These are phyloP conservation scores for Penicillium atrosanguineum DNA, from an alignment of 495 filamentous ascomycete genomes.

Conservation along the genomic window DNA sequence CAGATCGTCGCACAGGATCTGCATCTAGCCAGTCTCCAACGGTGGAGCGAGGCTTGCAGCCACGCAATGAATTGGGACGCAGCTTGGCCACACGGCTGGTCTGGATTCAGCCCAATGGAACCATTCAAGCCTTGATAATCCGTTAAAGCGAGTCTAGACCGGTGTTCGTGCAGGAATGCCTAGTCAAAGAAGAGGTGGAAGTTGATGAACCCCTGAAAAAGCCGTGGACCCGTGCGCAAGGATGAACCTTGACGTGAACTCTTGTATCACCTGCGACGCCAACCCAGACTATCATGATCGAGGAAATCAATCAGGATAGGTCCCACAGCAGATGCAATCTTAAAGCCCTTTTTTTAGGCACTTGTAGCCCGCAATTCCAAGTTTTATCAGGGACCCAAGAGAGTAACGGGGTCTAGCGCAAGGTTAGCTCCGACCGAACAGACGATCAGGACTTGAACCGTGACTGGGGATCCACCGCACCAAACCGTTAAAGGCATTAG, in stretches of 20 bases:
- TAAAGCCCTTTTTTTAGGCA: slow-evolving; percentile 3
- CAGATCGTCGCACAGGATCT: neutral
- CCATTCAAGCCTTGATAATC: neutral
- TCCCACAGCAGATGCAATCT: neutral
- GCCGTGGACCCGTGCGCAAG: neutral
- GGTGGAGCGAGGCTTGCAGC: neutral
- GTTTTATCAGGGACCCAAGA: neutral
- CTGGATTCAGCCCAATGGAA: neutral
- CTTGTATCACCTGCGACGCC: neutral
- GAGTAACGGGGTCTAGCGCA: slow-evolving; percentile 2
- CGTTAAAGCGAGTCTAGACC: neutral
- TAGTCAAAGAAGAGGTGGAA: neutral
- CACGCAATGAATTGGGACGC: neutral
- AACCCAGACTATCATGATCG: neutral
- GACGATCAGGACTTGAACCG: slow-evolving; percentile 10
- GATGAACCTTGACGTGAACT: neutral
- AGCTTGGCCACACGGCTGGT: neutral
- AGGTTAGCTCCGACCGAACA: slow-evolving; percentile 1
- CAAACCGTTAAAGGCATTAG: neutral
- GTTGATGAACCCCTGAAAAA: neutral
- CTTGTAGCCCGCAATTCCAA: neutral
- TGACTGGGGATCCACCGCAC: neutral
- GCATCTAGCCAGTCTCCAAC: neutral
- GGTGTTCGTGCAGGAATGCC: neutral
- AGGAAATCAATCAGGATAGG: neutral